Percentiles rank a stretch among this genome's conserved stretches.
Conservation (phyloP, 169 alveolate genomes). For the Plasmodium vivax region DNA sequence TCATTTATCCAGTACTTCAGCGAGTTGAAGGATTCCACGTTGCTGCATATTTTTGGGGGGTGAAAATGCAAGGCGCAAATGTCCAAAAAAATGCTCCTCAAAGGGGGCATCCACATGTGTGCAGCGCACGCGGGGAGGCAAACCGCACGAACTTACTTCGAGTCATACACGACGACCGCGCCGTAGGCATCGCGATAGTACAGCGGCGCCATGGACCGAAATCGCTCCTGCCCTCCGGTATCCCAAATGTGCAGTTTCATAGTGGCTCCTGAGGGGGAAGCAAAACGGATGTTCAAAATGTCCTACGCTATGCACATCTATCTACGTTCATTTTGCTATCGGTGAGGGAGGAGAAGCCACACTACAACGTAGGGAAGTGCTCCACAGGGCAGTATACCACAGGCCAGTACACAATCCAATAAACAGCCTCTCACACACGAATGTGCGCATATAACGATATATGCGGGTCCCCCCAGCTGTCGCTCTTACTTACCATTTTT, state of each 20-base stretch:
- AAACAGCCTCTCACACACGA: slow-evolving; percentile 61
- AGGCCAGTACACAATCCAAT: not conserved
- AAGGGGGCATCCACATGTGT: not conserved
- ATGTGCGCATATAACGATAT: not conserved
- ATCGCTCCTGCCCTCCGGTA: slow-evolving; percentile 95
- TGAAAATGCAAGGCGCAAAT: not conserved
- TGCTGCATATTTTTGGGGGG: slow-evolving; percentile 20
- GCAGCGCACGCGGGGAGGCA: not conserved
- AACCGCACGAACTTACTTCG: slow-evolving; percentile 78
- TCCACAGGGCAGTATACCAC: not conserved
- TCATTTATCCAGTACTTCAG: slow-evolving; percentile 82
- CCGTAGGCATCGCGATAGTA: slow-evolving; percentile 93
- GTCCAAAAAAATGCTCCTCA: not conserved
- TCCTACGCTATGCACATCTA: not conserved
- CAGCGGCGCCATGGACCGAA: slow-evolving; percentile 89
- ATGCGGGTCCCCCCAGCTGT: not conserved
- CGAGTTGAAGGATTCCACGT: slow-evolving; percentile 78
- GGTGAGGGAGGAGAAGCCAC: not conserved
- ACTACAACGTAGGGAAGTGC: not conserved
- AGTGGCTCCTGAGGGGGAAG: slow-evolving; percentile 76
- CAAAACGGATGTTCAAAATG: not conserved
- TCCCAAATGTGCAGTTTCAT: slow-evolving; percentile 94
- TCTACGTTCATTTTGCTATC: not conserved
- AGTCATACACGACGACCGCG: slow-evolving; percentile 91
- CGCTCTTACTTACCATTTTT: slow-evolving; percentile 72